phyloP scores from a whole-genome alignment of 2,329 filamentous ascomycete species.

The Chaetomium sp. region DNA sequence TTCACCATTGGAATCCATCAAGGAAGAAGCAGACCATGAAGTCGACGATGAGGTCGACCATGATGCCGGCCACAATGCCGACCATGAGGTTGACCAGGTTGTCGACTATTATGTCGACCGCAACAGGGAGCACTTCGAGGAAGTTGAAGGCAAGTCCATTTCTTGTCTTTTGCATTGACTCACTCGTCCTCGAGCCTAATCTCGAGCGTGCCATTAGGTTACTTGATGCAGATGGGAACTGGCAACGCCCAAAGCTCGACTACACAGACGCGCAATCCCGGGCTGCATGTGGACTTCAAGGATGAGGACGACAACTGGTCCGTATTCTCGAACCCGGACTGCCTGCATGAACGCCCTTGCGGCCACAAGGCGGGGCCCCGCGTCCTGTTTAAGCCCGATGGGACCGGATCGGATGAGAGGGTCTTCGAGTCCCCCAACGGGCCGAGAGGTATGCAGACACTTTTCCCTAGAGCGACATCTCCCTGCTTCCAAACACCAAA shows the following conservation, averaged over 20 bases:
- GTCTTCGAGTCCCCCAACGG: neutral
- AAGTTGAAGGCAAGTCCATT: neutral
- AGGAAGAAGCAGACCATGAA: neutral
- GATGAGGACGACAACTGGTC: conserved; percentile 1
- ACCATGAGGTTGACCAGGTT: neutral
- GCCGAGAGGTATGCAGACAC: neutral
- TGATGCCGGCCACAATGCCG: too few relatives aligned
- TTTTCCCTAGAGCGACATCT: neutral
- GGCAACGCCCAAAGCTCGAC: neutral
- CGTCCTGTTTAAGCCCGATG: neutral
- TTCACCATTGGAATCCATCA: neutral
- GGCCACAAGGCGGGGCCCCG: conserved; percentile 4
- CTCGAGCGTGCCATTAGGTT: neutral
- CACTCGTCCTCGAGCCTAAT: neutral
- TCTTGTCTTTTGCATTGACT: neutral
- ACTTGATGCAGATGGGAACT: neutral
- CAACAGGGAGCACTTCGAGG: neutral
- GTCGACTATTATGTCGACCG: neutral
- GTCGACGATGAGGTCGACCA: neutral
- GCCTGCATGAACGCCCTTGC: conserved; percentile 3
- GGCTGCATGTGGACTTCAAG: conserved; percentile 1
- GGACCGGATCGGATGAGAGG: neutral
- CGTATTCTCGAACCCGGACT: conserved; percentile 7
- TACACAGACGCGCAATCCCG: too few relatives aligned
- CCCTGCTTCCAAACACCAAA: neutral